phyloP scores from a whole-genome alignment of 257 asterid species.

The Solanum etuberosum region DNA sequence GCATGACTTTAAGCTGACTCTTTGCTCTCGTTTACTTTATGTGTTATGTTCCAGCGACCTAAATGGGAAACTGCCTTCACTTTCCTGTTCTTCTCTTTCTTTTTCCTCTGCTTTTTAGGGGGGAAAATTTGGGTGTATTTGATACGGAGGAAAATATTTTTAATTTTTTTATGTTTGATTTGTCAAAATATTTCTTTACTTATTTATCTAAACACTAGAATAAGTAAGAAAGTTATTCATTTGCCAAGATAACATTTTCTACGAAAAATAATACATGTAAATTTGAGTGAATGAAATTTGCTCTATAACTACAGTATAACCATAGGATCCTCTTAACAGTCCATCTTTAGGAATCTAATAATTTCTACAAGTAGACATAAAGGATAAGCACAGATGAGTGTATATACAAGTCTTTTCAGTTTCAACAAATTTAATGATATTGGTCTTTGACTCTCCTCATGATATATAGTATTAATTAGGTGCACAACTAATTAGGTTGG shows the following conservation, averaged over 20 bases:
- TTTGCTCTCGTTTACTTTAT: not conserved
- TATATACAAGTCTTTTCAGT: not conserved
- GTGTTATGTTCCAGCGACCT: not conserved
- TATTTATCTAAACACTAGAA: not conserved
- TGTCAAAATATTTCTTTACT: not conserved
- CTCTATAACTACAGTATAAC: not conserved
- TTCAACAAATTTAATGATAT: not conserved
- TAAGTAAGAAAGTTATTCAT: not conserved
- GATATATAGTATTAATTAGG: not conserved
- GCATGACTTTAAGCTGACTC: not conserved
- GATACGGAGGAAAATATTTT: not conserved
- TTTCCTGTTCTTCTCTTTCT: not conserved
- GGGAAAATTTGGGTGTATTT: not conserved
- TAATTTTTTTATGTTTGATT: too few species aligned
- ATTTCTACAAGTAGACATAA: not conserved
- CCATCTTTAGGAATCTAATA: not conserved
- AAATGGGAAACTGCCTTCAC: not conserved
- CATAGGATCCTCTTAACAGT: not conserved
- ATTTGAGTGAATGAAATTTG: not conserved
- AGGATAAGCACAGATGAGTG: not conserved
- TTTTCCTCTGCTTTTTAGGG: not conserved
- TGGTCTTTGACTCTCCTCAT: not conserved
- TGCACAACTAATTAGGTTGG: not conserved
- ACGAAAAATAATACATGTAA: not conserved
- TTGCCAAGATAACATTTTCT: not conserved